Percentiles rank a stretch among this genome's conserved stretches.
These are phyloP conservation scores for Malus domestica DNA, from an alignment of 306 rosid genomes.

Conservation along the genomic window ASM211411v1 NC_041791.1:16647501-16648000, in stretches of 20 bases:
- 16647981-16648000: background rate
- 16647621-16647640: background rate
- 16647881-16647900: background rate
- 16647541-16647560: background rate
- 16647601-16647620: background rate
- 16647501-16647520: background rate
- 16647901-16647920: background rate
- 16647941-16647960: background rate
- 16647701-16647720: background rate
- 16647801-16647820: conserved; percentile 63
- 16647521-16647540: background rate
- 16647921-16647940: background rate
- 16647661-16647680: background rate
- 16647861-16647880: conserved; percentile 4
- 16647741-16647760: conserved; percentile 93
- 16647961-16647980: background rate
- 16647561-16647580: background rate
- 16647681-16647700: background rate
- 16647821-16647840: conserved; percentile 90
- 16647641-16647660: background rate
- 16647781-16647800: conserved; percentile 70
- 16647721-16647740: conserved; percentile 23
- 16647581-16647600: background rate
- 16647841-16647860: conserved; percentile 8
- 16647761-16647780: conserved; percentile 92